Conservation (phyloP, 2,329 filamentous ascomycete species). For the Aspergillus sp. region DNA sequence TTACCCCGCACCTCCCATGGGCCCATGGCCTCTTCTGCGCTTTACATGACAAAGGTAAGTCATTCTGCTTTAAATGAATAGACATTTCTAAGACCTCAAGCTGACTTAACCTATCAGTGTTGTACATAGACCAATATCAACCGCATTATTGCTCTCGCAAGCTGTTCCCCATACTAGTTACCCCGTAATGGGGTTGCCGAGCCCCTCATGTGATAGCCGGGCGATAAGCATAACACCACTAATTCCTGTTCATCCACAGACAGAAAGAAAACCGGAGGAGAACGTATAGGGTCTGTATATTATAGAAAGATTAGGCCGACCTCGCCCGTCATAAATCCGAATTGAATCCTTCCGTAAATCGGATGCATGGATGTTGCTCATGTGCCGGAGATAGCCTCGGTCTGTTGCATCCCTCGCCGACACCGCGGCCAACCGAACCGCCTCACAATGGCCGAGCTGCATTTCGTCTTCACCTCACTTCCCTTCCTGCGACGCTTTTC, state of each 20-base stretch:
- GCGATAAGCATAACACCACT: neutral
- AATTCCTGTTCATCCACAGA: neutral
- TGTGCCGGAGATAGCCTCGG: slow-evolving; percentile 8
- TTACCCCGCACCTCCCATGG: slow-evolving; percentile 17
- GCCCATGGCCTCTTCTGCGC: neutral
- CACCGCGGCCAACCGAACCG: slow-evolving; percentile 16
- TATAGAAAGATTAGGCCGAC: neutral
- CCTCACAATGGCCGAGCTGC: neutral
- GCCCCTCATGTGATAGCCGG: slow-evolving; percentile 10
- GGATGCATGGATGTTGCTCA: neutral
- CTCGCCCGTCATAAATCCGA: neutral
- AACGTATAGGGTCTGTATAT: neutral
- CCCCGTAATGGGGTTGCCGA: slow-evolving; percentile 3
- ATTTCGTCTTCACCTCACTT: neutral
- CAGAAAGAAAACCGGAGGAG: neutral
- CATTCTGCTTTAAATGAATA: too few relatives aligned
- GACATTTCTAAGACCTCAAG: too few relatives aligned
- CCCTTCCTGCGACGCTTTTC: neutral
- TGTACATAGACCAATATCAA: neutral
- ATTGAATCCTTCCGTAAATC: neutral
- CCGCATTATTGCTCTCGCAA: neutral
- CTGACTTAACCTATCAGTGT: too few relatives aligned
- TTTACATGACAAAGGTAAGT: neutral
- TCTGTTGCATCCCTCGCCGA: neutral
- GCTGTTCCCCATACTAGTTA: neutral